These are phyloP conservation scores for Trametes versicolor DNA, from an alignment of 1,284 basidiomycete genomes.

Conservation along the genomic window DNA sequence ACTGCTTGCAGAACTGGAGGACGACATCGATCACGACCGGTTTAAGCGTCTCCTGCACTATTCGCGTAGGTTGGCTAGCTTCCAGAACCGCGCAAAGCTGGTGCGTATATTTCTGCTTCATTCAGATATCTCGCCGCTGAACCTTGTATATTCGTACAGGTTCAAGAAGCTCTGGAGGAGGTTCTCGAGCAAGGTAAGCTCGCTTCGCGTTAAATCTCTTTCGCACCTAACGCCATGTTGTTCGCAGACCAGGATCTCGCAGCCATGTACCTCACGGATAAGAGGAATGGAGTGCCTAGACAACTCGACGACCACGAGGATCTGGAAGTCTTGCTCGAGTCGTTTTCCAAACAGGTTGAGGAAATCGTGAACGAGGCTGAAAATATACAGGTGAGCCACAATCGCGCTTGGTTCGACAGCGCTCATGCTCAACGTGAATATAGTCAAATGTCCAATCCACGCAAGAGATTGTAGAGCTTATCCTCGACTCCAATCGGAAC, in stretches of 20 bases:
- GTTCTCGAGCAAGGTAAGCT: slow-evolving; percentile 84
- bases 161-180: slow-evolving; percentile 91
- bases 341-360: slow-evolving; percentile 95
- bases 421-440: not conserved
- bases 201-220: not conserved
- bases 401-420: slow-evolving; percentile 4
- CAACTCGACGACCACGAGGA: slow-evolving; percentile 88
- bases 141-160: slow-evolving; percentile 53
- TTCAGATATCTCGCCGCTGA: not conserved
- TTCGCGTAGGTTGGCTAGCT: slow-evolving; percentile 84
- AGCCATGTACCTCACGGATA: slow-evolving; percentile 92
- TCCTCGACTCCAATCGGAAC: slow-evolving; percentile 97
- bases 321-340: slow-evolving; percentile 92
- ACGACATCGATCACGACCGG: slow-evolving; percentile 93
- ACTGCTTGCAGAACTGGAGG: slow-evolving; percentile 90
- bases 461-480: slow-evolving; percentile 97
- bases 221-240: not conserved
- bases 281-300: slow-evolving; percentile 66
- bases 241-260: slow-evolving; percentile 88
- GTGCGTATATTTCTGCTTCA: slow-evolving; percentile 46
- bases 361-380: slow-evolving; percentile 95
- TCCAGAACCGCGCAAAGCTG: slow-evolving; percentile 89
- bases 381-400: slow-evolving; percentile 75
- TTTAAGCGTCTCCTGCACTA: slow-evolving; percentile 92
- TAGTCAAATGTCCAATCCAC: slow-evolving; percentile 94